Conservation (phyloP, 495 filamentous ascomycete species). For the Trichoderma reesei region DNA sequence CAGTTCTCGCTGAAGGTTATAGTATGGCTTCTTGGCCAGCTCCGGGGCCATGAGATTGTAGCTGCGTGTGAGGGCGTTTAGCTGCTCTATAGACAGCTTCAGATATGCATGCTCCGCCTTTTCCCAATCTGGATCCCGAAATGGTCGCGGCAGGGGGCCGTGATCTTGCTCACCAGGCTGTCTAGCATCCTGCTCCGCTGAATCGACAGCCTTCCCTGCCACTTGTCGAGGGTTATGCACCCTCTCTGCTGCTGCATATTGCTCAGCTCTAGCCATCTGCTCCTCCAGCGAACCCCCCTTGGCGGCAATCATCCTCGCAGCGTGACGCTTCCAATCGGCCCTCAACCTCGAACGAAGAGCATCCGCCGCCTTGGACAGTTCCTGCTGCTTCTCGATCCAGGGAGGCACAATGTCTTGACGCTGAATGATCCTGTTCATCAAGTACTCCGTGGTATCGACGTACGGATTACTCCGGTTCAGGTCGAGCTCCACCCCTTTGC, state of each 20-base stretch:
- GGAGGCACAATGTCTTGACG: constrained; percentile 77
- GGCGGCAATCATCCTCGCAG: constrained; percentile 68
- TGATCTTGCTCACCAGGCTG: constrained; percentile 14
- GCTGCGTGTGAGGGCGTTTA: constrained; percentile 72
- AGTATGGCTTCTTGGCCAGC: constrained; percentile 89
- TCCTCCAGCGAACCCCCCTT: constrained; percentile 66
- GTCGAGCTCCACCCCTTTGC: constrained; percentile 68
- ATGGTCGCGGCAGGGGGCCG: constrained; percentile 34
- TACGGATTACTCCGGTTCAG: constrained; percentile 79
- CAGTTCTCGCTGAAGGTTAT: constrained; percentile 74
- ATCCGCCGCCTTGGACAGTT: constrained; percentile 57
- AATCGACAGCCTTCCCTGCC: constrained; percentile 26
- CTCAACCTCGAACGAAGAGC: constrained; percentile 66
- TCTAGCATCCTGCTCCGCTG: constrained; percentile 27
- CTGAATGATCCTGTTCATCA: constrained; percentile 98
- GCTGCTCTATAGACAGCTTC: constrained; percentile 62
- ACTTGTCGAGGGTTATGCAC: constrained; percentile 39
- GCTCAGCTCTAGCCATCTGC: constrained; percentile 62
- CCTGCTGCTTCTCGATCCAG: constrained; percentile 97
- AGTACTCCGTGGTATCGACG: constrained; percentile 92
- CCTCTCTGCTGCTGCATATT: constrained; percentile 66
- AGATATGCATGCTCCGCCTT: constrained; percentile 66
- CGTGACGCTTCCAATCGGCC: constrained; percentile 81
- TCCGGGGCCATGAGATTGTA: constrained; percentile 94
- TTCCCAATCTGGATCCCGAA: constrained; percentile 60